Base-by-base conservation (phyloP, 2,329 filamentous ascomycete species). In the Fusarium praegraminearum region DNA sequence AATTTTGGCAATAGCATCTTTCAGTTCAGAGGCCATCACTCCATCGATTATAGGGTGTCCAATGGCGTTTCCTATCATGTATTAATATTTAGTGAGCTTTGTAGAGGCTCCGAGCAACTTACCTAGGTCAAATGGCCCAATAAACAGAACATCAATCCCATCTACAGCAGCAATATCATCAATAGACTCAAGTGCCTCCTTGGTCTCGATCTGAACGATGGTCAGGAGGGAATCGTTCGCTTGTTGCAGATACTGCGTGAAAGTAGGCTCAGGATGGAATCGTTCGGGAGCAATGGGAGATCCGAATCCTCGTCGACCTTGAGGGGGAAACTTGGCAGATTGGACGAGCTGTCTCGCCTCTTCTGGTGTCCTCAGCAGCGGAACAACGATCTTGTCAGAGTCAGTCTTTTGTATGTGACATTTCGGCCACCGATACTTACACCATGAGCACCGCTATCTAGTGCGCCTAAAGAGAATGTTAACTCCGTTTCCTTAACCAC, bases 151-250 rank as follows among this genome's bases (percentile, higher is more conserved):
- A 65, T 91, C 89, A 24, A 91, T 81, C 5, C 87, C 87, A 5
- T 87, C 79, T 24, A 89, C 81, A 22, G 84, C 82, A 43, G 87
- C 88, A 76, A 91, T 91, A 49, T 85, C 86, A 35, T 90, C 88
- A 2, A 91, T 84, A 15, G 79, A 78, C 1, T 87, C 84, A 16
- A 91, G 79, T 1, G 89, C 89, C 75, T 90, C 88, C 64, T 82
- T 80, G 1, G 89, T 91, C 79, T 91, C 89, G 54, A 91, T 91
- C 76, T 91, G 89, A 13, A 91, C 87, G 79, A 90, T 89, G 18
- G 87, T 90, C 61, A 91, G 75, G 24, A 91, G 81, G 32, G 77
- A 70, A 55, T 85, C 79, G 64, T 86, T 86, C 45, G 84, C 84
- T 41, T 83, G 79, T 63, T 82, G 79, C 70, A 86, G 80, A 62